Base-by-base conservation (phyloP, 306 rosid genomes). In the Pueraria montana region DNA sequence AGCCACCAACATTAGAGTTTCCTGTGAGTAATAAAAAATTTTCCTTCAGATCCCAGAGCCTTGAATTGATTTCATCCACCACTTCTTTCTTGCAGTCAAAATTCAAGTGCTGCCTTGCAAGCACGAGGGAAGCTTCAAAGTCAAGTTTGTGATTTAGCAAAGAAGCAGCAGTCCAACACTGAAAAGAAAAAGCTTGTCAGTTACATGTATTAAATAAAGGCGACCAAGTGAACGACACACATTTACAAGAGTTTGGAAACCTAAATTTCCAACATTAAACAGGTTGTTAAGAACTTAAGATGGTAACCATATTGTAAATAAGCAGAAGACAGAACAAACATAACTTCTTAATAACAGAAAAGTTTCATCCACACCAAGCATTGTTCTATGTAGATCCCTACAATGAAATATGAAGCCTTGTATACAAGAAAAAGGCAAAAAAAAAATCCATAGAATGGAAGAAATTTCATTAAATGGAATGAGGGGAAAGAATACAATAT, bases 131-230 rank as follows among this genome's bases (percentile, higher is more conserved):
- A 84, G 86, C 90, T 89, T 85, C 87, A 72, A 78, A 87, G 83
- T 88, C 88, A 80, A 96, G 75, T 86, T 93, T 94, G 87, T 89
- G 87, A n/a, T 85, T 86, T 75, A 87, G 84, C 88, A 91, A 67
- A 71, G 98, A 84, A 78, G 94, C 92, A 56, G 85, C 94, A 80
- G 87, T 89, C 92, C 96, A 96, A 82, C 98, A 92, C 99, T 96
- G 94, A 83, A 87, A 88, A 23, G 27, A 55, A 75, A 82, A 76
- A 20, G 70, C 40, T 69, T 12, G 34, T 87, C 77, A 78, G 73
- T 42, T 61, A 50, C 27, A 74, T 52, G 62, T 83, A 76, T 23
- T 46, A 72, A 81, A 30, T 46, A 72, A 81, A 30, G 36, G 27
- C 69, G 34, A 71, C 67, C 72, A 81, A 59, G 67, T 30, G 61